Evolutionary conservation across 352 stramenopile genomes (phyloP).

Genomic region (Blastocystis hominis): DNA sequence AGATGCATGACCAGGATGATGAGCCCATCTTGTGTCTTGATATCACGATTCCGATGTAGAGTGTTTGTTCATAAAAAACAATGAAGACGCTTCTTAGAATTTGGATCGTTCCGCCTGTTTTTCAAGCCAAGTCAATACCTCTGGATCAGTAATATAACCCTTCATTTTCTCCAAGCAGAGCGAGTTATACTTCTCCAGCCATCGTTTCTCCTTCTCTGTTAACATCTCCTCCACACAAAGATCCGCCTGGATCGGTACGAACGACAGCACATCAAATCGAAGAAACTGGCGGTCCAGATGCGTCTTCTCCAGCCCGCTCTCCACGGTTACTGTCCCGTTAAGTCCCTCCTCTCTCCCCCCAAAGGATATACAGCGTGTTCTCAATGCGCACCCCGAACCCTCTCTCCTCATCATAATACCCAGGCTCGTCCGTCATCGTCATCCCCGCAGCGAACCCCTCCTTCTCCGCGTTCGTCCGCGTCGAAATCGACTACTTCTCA

Average conservation of each 20-base stretch:
- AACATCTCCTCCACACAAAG: conserved; percentile 85
- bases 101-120: conserved; percentile 59
- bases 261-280: conserved; percentile 87
- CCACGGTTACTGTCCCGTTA: conserved; percentile 44
- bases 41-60: conserved; percentile 9
- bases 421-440: conserved; percentile 93
- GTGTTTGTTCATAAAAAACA: conserved; percentile 5
- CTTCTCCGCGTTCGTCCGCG: not conserved
- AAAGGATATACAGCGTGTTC: conserved; percentile 82
- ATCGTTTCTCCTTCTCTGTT: conserved; percentile 78
- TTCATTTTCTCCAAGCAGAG: conserved; percentile 73
- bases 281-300: conserved; percentile 76
- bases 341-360: conserved; percentile 69
- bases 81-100: not conserved
- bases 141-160: conserved; percentile 70
- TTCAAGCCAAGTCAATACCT: conserved; percentile 66
- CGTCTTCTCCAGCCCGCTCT: conserved; percentile 58
- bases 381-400: conserved; percentile 89
- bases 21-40: conserved; percentile 40
- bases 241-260: conserved; percentile 93
- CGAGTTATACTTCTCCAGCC: conserved; percentile 78
- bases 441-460: conserved; percentile 76
- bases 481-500: not conserved
- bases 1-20: conserved; percentile 52
- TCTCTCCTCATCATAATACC: conserved; percentile 83